A percentile compares a stretch with the other conserved stretches of the same genome.
Evolutionary conservation across 2,329 filamentous ascomycete species (phyloP).

Genomic region (Ophiocordyceps sinensis): DNA sequence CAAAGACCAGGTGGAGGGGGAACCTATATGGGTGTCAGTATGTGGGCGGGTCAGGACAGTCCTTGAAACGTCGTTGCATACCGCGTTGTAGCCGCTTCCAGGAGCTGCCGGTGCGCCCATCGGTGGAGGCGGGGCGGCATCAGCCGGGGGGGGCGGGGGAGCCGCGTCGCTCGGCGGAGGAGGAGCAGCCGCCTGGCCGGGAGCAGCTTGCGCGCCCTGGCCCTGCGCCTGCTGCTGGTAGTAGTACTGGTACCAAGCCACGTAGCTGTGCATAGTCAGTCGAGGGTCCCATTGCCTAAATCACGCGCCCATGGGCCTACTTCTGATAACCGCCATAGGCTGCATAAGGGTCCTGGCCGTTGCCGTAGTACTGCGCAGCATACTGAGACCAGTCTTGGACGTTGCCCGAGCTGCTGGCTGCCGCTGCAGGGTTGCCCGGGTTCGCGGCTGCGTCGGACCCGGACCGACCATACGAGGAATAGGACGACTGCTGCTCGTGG

Average conservation of each 20-base stretch:
- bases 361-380: conserved; percentile 40
- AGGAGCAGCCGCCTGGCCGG: conserved; percentile 35
- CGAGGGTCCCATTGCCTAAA: not conserved
- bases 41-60: not conserved
- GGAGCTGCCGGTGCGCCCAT: conserved; percentile 15
- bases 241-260: conserved; percentile 63
- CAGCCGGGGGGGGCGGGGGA: conserved; percentile 33
- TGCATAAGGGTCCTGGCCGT: conserved; percentile 65
- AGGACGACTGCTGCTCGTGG: conserved; percentile 11
- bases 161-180: conserved; percentile 44
- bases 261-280: conserved; percentile 29
- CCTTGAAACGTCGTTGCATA: conserved; percentile 23
- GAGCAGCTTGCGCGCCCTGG: conserved; percentile 21
- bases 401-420: conserved; percentile 12
- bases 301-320: conserved; percentile 24
- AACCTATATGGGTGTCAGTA: conserved; percentile 21
- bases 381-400: conserved; percentile 6
- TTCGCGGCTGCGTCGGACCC: conserved; percentile 12
- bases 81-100: conserved; percentile 48
- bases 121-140: conserved; percentile 19
- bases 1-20: conserved; percentile 42
- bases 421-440: conserved; percentile 22
- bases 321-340: conserved; percentile 80
- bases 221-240: conserved; percentile 34
- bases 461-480: conserved; percentile 14